Evolutionary conservation across 2,329 filamentous ascomycete genomes (phyloP), one percentile per base, ranked within the genome.

Genomic region (Neofusicoccum sp.): DNA sequence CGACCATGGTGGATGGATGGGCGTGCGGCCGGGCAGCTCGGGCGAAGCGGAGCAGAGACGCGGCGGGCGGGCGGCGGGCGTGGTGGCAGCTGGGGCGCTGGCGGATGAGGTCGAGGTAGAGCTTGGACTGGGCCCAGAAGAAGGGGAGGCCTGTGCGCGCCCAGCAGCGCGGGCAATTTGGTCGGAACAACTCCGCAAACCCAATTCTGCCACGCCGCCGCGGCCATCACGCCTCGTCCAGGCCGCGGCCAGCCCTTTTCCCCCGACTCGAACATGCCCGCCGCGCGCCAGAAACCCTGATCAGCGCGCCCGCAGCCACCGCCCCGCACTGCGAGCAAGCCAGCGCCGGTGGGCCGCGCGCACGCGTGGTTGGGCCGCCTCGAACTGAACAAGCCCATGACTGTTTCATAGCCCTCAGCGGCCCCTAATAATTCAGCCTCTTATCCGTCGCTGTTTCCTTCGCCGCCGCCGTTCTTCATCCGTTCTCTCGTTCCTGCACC

Each of bases 1-100:
- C 85, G 47, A 88, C 86, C 86, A 89, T 88, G 49, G 36, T 61
- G 65, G 16, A 48, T 31, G 36, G 39, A 9, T 54, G 39, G 52
- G 14, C 2, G 7, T 8, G 41, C 41, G 54, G 28, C 14, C 39
- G 29, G 54, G 41, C n/a, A 9, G 54, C n/a, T 58, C 52, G 16
- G 52, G 52, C 28, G 6, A 39, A 2, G 11, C 6, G 54, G n/a
- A 36, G 6, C 3, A 5, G 8, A 5, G 7, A 14, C 12, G 39
- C 28, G 31, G 31, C 6, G 6, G 31, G 12, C 14, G 48, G 31
- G 22, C 48, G 16, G 48, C 9, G 22, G 52, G 54, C 16, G 29
- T 28, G 16, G 37, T 34, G 6, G n/a, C 39, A n/a, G 11, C n/a
- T 39, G n/a, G 33, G 48, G 22, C n/a, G 54, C 29, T n/a, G 22